Conservation (phyloP, 257 asterid genomes). For the Penstemon eatonii region DNA sequence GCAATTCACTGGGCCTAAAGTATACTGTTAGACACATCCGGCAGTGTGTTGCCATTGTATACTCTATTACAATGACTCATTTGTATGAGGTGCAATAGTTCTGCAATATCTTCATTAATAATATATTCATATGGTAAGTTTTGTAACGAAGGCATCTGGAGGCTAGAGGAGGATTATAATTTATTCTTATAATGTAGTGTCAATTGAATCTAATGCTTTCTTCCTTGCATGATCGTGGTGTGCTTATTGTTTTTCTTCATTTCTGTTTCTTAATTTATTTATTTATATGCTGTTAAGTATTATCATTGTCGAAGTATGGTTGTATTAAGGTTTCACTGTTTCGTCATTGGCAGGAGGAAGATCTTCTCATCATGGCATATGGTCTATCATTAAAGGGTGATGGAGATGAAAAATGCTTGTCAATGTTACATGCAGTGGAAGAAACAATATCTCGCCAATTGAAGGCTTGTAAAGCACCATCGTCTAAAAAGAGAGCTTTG, state of each 20-base stretch:
- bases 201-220: slow-evolving; percentile 8
- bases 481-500: slow-evolving; percentile 52
- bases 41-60: too few species aligned
- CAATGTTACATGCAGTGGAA: slow-evolving; percentile 86
- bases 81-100: not conserved
- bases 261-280: slow-evolving; percentile 19
- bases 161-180: slow-evolving; percentile 1
- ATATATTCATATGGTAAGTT: not conserved
- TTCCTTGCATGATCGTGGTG: slow-evolving; percentile 14
- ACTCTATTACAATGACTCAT: too few species aligned
- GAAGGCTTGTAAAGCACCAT: slow-evolving; percentile 85
- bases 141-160: not conserved
- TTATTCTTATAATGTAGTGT: slow-evolving; percentile 20
- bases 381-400: slow-evolving; percentile 84
- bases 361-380: slow-evolving; percentile 86
- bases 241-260: slow-evolving; percentile 11
- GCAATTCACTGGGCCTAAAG: not conserved
- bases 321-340: not conserved
- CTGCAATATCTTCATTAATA: not conserved
- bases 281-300: slow-evolving; percentile 16
- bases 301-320: slow-evolving; percentile 13
- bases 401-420: slow-evolving; percentile 94
- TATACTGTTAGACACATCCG: too few species aligned
- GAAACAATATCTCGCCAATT: slow-evolving; percentile 90
- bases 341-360: slow-evolving; percentile 70